phyloP scores from a whole-genome alignment of 2,329 filamentous ascomycete species.

The Periconia sp. region DNA sequence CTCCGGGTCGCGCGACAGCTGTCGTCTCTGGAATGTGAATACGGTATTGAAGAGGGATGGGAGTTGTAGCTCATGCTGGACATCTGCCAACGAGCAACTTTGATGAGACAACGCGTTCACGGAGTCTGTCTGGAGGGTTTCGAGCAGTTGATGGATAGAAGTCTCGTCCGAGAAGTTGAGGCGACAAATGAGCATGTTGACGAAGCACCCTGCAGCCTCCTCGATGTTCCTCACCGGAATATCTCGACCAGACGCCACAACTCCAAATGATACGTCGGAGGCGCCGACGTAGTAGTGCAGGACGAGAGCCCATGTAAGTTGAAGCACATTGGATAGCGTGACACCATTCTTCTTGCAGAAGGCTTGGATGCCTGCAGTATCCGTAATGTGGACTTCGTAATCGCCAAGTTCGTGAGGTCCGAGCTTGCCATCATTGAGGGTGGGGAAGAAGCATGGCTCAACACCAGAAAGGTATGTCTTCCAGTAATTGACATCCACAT shows the following conservation, averaged over 20 bases:
- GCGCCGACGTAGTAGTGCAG: conserved; percentile 56
- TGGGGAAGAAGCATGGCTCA: conserved; percentile 56
- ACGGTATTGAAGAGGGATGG: conserved; percentile 45
- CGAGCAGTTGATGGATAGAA: conserved; percentile 48
- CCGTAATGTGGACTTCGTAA: conserved; percentile 48
- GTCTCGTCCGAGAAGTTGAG: conserved; percentile 46
- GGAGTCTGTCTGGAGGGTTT: conserved; percentile 54
- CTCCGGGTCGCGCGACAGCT: conserved; percentile 27
- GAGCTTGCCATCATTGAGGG: conserved; percentile 41
- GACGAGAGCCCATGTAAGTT: conserved; percentile 60
- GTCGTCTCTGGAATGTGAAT: conserved; percentile 43
- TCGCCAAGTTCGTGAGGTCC: conserved; percentile 43
- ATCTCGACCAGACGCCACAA: conserved; percentile 61
- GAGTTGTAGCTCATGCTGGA: conserved; percentile 44
- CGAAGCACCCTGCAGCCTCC: conserved; percentile 58
- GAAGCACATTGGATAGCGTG: conserved; percentile 59
- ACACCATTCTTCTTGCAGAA: conserved; percentile 51
- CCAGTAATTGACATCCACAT: conserved; percentile 52
- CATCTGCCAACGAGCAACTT: conserved; percentile 52
- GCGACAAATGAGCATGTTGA: conserved; percentile 62
- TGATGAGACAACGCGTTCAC: conserved; percentile 57
- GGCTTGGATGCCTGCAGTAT: conserved; percentile 21
- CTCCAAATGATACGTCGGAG: conserved; percentile 60
- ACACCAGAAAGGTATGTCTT: conserved; percentile 51
- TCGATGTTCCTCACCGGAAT: conserved; percentile 56